A percentile compares a stretch with the other conserved stretches of the same genome.
phyloP scores from a whole-genome alignment of 257 asterid species.

The Nicotiana obtusifolia region DNA sequence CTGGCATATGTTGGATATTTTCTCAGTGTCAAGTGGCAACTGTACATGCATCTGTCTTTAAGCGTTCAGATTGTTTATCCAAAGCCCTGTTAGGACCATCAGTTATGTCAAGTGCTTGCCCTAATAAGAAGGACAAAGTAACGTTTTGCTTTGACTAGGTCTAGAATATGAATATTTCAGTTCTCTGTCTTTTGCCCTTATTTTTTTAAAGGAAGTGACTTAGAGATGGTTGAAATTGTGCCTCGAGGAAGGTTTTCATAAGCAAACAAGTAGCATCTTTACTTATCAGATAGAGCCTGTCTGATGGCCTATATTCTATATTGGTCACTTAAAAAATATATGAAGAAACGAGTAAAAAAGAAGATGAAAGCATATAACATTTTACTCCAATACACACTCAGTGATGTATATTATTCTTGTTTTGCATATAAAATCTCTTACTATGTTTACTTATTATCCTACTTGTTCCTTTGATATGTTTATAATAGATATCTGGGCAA shows the following conservation, averaged over 20 bases:
- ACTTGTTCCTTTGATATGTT: not conserved
- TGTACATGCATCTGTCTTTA: not conserved
- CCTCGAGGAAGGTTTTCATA: not conserved
- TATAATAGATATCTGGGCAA: not conserved
- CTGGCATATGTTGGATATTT: not conserved
- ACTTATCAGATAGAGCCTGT: not conserved
- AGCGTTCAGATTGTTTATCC: not conserved
- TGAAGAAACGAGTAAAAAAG: not conserved
- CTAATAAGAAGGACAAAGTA: not conserved
- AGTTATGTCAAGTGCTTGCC: not conserved
- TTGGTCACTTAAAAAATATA: not conserved
- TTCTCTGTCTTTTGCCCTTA: not conserved
- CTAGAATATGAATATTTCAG: not conserved
- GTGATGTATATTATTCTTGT: not conserved
- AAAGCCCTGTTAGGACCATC: not conserved
- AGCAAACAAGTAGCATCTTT: not conserved
- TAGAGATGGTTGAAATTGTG: constrained; percentile 2
- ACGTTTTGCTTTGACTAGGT: not conserved
- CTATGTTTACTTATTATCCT: not conserved
- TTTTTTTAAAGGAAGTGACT: not conserved
- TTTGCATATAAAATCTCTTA: not conserved
- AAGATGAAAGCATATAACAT: not conserved
- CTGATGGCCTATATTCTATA: not conserved
- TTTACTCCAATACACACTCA: not conserved
- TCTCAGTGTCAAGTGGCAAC: not conserved